Evolutionary conservation across 352 stramenopile species (phyloP).

Genomic region (Phytophthora pluvialis): DNA sequence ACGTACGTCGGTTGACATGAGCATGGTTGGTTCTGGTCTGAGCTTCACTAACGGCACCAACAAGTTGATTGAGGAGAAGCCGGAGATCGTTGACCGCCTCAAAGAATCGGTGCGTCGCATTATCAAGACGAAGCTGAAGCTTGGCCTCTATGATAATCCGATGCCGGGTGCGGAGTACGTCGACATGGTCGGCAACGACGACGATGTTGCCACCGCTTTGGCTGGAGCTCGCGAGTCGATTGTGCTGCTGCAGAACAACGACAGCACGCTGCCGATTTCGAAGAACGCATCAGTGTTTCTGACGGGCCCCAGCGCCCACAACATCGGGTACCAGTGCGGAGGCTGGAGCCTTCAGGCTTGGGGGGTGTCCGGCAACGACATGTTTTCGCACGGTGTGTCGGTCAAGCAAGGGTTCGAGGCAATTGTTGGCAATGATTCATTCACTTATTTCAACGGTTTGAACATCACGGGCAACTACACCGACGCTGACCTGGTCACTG

Average conservation of each 20-base stretch:
- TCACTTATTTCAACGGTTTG: constrained; percentile 17
- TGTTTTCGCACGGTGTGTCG: constrained; percentile 21
- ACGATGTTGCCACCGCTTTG: constrained; percentile 49
- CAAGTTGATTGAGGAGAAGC: constrained; percentile 41
- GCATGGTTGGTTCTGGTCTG: constrained; percentile 5
- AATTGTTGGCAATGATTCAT: constrained; percentile 8
- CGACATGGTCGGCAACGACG: constrained; percentile 39
- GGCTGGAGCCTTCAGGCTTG: constrained; percentile 81
- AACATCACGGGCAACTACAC: constrained; percentile 34
- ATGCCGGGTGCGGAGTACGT: constrained; percentile 49
- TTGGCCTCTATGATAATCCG: constrained; percentile 64
- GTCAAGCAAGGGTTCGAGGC: constrained; percentile 16
- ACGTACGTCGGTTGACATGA: constrained; percentile 21
- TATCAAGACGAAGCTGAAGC: constrained; percentile 63
- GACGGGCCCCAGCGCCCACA: constrained; percentile 33
- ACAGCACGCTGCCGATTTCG: constrained; percentile 8
- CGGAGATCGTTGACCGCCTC: constrained; percentile 40
- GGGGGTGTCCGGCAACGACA: constrained; percentile 37
- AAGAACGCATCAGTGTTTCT: constrained; percentile 14
- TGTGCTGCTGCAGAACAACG: constrained; percentile 6
- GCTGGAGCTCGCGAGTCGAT: constrained; percentile 39
- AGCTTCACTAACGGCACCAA: constrained; percentile 17
- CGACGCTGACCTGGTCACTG: constrained; percentile 45
- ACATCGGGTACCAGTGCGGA: constrained; percentile 65
- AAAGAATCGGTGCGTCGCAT: constrained; percentile 56